Conservation (phyloP, 1,284 basidiomycete species). For the Tausonia pullulans region DNA sequence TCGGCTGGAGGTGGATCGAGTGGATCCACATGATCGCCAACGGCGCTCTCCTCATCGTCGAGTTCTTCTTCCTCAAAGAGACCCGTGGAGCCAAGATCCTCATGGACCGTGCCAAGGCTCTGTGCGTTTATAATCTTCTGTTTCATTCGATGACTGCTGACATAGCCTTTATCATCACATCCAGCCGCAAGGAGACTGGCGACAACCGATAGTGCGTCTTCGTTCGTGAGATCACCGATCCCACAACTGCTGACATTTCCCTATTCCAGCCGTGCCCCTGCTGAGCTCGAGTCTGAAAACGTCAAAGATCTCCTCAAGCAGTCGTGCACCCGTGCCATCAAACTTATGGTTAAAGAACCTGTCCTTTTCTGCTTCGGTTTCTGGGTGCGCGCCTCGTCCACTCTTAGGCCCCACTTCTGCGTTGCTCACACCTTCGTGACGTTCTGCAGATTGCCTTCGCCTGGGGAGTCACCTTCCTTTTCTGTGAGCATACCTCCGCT, state of each 20-base stretch:
- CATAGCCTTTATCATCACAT: conserved; percentile 39
- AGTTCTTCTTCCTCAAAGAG: conserved; percentile 29
- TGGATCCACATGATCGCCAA: conserved; percentile 20
- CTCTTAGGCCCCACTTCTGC: no score
- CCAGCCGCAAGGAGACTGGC: conserved; percentile 50
- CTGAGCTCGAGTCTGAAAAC: conserved; percentile 29
- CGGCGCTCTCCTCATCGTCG: conserved; percentile 26
- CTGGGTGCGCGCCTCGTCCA: conserved; percentile 11
- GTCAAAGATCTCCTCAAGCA: conserved; percentile 27
- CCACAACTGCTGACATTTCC: no score
- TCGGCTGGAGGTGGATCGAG: conserved; percentile 32
- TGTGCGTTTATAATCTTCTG: conserved; percentile 22
- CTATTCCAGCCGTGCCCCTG: conserved; percentile 20
- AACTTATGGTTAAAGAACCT: conserved; percentile 29
- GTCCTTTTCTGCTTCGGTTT: conserved; percentile 29
- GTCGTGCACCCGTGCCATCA: conserved; percentile 27
- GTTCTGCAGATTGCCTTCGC: conserved; percentile 23
- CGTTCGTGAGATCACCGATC: no score
- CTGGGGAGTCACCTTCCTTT: conserved; percentile 22
- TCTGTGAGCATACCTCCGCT: neutral
- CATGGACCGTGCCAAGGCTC: conserved; percentile 24
- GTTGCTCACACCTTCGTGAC: no score
- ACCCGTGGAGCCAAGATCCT: conserved; percentile 31
- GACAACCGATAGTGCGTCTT: conserved; percentile 39
- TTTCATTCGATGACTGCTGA: no score